Percentiles rank a stretch among this genome's conserved stretches.
These are phyloP conservation scores for Prunus yedoensis DNA, from an alignment of 331 rosid species.

Conservation along the genomic window DNA sequence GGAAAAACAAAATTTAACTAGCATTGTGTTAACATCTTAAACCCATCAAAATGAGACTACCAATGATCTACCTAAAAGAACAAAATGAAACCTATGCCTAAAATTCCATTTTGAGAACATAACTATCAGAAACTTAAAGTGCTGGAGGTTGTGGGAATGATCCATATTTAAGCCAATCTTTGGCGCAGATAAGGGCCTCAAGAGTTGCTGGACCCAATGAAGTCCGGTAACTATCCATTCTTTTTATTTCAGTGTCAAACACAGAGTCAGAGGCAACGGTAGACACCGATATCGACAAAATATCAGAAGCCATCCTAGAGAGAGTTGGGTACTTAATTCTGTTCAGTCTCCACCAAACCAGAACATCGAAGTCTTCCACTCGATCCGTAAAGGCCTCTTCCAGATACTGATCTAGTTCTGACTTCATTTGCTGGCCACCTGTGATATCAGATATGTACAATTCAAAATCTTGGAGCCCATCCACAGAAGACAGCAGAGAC, in stretches of 20 bases:
- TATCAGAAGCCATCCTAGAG: constrained; percentile 77
- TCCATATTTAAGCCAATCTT: constrained; percentile 70
- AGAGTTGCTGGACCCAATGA: constrained; percentile 54
- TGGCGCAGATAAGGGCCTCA: constrained; percentile 80
- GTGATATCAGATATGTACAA: constrained; percentile 61
- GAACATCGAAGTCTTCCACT: constrained; percentile 58
- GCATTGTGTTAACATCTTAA: constrained; percentile 24
- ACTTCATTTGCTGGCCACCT: constrained; percentile 59
- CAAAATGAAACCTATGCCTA: constrained; percentile 33
- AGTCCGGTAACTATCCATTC: constrained; percentile 58
- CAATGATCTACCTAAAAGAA: constrained; percentile 30
- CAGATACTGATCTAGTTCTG: constrained; percentile 85
- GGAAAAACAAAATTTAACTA: constrained; percentile 1
- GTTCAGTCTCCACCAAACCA: constrained; percentile 82
- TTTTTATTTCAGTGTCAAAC: constrained; percentile 60
- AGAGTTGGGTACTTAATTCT: constrained; percentile 73
- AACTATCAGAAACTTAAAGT: constrained; percentile 36
- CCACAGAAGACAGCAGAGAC: constrained; percentile 44
- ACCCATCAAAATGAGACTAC: constrained; percentile 18
- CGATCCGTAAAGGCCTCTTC: constrained; percentile 58
- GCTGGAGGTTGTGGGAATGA: constrained; percentile 32
- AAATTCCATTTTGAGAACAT: constrained; percentile 52
- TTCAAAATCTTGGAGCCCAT: constrained; percentile 71
- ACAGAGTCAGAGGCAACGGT: constrained; percentile 64
- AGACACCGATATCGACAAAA: constrained; percentile 75